Conservation (phyloP, 202 grass and related monocot species). For the Thinopyrum obtusiflorum region DNA sequence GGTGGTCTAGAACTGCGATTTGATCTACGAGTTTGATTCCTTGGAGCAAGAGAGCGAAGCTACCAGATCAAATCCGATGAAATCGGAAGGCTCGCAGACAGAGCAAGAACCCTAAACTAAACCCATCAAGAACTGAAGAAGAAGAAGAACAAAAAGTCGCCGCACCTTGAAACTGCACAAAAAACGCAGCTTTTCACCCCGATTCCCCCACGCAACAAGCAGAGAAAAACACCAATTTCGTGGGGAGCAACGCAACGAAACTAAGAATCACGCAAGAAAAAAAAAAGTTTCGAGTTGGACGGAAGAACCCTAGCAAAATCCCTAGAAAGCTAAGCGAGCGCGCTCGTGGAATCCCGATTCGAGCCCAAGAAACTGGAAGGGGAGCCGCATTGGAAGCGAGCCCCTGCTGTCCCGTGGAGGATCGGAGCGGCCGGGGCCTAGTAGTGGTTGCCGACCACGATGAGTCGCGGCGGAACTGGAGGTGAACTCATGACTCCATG, state of each 20-base stretch:
- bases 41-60: constrained; percentile 15
- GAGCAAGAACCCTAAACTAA: constrained; percentile 34
- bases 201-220: constrained; percentile 27
- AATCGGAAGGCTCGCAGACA: neutral
- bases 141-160: neutral
- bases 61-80: constrained; percentile 26
- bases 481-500: constrained; percentile 18
- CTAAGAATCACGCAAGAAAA: neutral
- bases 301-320: constrained; percentile 29
- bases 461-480: neutral
- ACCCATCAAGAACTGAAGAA: constrained; percentile 24
- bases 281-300: neutral
- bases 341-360: constrained; percentile 13
- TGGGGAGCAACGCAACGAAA: neutral
- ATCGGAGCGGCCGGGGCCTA: neutral
- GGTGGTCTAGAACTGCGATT: neutral
- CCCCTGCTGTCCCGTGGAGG: neutral
- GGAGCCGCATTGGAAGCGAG: neutral
- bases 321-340: constrained; percentile 1
- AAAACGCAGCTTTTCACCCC: constrained; percentile 30
- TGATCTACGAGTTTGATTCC: neutral
- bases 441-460: constrained; percentile 21
- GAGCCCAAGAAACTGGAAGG: constrained; percentile 19
- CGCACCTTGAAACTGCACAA: constrained; percentile 21
- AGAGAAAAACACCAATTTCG: constrained; percentile 27